Conservation (phyloP, 768 basidiomycete genomes). For the Obba rivulosa region DNA sequence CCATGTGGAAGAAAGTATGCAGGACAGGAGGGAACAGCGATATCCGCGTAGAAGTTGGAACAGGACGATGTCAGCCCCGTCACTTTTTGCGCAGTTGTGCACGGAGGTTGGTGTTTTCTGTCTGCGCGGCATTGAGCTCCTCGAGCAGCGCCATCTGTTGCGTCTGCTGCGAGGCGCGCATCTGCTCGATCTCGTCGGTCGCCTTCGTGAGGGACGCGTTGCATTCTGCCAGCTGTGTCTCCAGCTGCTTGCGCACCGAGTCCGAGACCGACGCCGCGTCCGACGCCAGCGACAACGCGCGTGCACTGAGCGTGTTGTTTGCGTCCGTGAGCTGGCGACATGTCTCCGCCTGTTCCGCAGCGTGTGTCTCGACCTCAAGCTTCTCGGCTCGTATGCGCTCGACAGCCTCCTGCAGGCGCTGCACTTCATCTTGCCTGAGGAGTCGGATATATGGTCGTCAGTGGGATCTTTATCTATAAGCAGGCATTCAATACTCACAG, state of each 20-base stretch:
- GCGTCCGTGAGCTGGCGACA: conserved; percentile 70
- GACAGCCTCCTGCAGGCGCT: conserved; percentile 52
- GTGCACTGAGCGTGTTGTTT: conserved; percentile 72
- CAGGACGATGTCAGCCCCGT: conserved; percentile 4
- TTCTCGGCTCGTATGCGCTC: conserved; percentile 61
- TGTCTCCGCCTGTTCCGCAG: conserved; percentile 70
- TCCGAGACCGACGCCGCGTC: conserved; percentile 57
- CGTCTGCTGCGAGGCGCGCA: conserved; percentile 67
- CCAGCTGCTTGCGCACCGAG: conserved; percentile 53
- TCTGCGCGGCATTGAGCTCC: conserved; percentile 80
- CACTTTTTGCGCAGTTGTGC: conserved; percentile 53
- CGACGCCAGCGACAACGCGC: conserved; percentile 64
- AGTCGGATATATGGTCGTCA: neutral
- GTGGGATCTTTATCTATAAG: neutral
- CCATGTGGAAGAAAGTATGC: neutral
- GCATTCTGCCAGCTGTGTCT: conserved; percentile 56
- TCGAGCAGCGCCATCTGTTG: conserved; percentile 84
- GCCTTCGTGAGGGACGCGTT: conserved; percentile 58
- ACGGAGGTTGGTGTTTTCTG: conserved; percentile 66
- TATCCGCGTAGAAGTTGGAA: neutral
- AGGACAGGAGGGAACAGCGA: neutral
- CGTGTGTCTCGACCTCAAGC: conserved; percentile 59
- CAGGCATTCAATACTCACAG: conserved; percentile 46
- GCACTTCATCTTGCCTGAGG: conserved; percentile 61
- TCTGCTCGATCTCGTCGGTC: conserved; percentile 61